phyloP scores from a whole-genome alignment of 768 basidiomycete genomes.

The Serendipita sp. region DNA sequence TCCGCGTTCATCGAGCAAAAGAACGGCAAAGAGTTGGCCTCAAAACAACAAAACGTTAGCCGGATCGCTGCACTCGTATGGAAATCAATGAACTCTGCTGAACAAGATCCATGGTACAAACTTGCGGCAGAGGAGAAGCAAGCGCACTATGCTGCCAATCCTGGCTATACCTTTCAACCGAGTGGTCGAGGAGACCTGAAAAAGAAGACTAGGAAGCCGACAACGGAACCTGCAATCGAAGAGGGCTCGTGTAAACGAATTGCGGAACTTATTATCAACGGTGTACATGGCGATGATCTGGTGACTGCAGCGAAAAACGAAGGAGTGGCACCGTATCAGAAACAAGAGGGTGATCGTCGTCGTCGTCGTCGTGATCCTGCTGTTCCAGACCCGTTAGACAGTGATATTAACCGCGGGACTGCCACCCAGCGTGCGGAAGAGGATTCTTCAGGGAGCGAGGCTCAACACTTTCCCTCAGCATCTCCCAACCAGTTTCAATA shows the following conservation, averaged over 20 bases:
- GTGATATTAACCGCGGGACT: neutral
- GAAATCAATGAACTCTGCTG: constrained; percentile 4
- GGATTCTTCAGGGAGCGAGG: neutral
- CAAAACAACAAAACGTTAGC: constrained; percentile 1
- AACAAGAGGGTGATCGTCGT: neutral
- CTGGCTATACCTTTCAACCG: constrained; percentile 1
- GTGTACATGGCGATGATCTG: neutral
- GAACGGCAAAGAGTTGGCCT: constrained; percentile 3
- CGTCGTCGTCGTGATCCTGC: neutral
- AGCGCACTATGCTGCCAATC: neutral
- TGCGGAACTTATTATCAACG: neutral
- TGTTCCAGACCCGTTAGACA: neutral
- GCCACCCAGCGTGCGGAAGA: neutral
- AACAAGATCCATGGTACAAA: constrained; percentile 2
- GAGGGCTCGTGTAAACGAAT: neutral
- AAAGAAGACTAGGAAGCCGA: constrained; percentile 1
- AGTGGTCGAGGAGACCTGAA: neutral
- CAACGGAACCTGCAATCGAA: neutral
- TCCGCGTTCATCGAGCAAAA: constrained; percentile 4
- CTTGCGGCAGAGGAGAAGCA: constrained; percentile 1
- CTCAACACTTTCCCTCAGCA: neutral
- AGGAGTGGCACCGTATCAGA: neutral
- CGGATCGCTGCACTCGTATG: neutral
- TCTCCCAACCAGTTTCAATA: neutral
- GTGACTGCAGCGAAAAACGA: neutral